Percentiles rank a stretch among this genome's conserved stretches.
phyloP scores from a whole-genome alignment of 768 basidiomycete species.

The Xerocomus spinulosus region DNA sequence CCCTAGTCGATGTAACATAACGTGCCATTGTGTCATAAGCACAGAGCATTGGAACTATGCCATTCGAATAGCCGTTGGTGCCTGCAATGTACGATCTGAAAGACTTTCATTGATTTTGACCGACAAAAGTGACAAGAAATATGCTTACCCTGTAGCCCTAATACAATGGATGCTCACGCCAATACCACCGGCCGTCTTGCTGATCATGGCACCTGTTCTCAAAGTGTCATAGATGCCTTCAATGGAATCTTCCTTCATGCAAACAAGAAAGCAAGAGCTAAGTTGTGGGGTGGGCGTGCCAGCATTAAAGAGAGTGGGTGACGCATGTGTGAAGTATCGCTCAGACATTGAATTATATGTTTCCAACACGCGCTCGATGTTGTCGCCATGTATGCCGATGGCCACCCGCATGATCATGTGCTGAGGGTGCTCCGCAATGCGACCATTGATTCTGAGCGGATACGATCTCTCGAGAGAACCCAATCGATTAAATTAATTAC shows the following conservation, averaged over 20 bases:
- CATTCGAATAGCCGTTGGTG: conserved; percentile 98
- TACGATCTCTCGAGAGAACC: conserved; percentile 88
- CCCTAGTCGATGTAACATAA: conserved; percentile 98
- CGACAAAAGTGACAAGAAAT: not conserved
- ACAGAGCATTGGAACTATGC: conserved; percentile 98
- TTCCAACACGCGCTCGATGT: conserved; percentile 85
- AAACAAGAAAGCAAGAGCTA: conserved; percentile 94
- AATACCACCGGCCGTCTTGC: conserved; percentile 98
- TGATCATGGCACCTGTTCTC: conserved; percentile 98
- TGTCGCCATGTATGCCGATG: conserved; percentile 89
- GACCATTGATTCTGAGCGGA: conserved; percentile 88
- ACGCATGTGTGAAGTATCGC: conserved; percentile 97
- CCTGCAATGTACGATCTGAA: conserved; percentile 99
- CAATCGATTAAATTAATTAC: not conserved
- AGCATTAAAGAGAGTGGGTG: conserved; percentile 96
- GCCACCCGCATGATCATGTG: conserved; percentile 99
- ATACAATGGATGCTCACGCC: conserved; percentile 95
- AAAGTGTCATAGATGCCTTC: conserved; percentile 99
- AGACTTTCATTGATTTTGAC: conserved; percentile 5
- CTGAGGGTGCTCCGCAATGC: conserved; percentile 94
- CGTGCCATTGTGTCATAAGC: conserved; percentile 97
- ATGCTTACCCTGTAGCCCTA: conserved; percentile 83
- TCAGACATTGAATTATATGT: conserved; percentile 97
- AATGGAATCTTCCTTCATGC: conserved; percentile 98
- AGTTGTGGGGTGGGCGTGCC: conserved; percentile 95